Evolutionary conservation across 108 stramenopile species (phyloP).

Genomic region (Cyclotella kingstonii): DNA sequence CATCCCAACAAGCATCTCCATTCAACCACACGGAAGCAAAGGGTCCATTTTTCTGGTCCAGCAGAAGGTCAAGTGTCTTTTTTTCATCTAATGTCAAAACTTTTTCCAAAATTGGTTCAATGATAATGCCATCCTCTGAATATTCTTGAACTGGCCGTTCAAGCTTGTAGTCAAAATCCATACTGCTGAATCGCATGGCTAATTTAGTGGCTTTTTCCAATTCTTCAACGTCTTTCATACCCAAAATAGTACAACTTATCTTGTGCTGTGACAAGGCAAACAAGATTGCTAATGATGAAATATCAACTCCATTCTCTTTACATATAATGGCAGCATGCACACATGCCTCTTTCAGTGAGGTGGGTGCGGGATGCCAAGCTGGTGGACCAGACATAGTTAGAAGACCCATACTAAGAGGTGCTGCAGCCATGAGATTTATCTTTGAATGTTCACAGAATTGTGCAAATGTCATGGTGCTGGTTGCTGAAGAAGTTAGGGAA

Average conservation of each 20-base stretch:
- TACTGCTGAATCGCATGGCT: conserved; percentile 49
- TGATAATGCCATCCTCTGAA: conserved; percentile 1
- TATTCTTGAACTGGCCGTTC: too few relatives aligned
- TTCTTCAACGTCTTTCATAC: conserved; percentile 67
- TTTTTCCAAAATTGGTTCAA: conserved; percentile 29
- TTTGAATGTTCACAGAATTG: conserved; percentile 41
- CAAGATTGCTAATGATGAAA: conserved; percentile 64
- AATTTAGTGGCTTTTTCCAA: conserved; percentile 53
- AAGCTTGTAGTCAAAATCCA: conserved; percentile 37
- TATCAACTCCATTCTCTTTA: conserved; percentile 37
- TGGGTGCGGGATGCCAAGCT: conserved; percentile 82
- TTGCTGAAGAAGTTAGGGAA: neutral
- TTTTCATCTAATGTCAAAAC: conserved; percentile 50
- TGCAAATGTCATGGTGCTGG: conserved; percentile 42
- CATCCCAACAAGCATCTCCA: conserved; percentile 68
- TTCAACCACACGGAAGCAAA: conserved; percentile 60
- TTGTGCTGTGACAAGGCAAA: conserved; percentile 56
- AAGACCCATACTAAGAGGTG: conserved; percentile 88
- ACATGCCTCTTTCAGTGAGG: conserved; percentile 65
- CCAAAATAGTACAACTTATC: conserved; percentile 79
- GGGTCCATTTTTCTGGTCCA: conserved; percentile 56
- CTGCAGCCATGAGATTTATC: conserved; percentile 72
- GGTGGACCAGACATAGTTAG: conserved; percentile 60
- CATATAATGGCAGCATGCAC: conserved; percentile 54
- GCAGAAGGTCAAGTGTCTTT: conserved; percentile 25